Conservation (phyloP, 768 basidiomycete species). For the Fomitopsis pulvina region DNA sequence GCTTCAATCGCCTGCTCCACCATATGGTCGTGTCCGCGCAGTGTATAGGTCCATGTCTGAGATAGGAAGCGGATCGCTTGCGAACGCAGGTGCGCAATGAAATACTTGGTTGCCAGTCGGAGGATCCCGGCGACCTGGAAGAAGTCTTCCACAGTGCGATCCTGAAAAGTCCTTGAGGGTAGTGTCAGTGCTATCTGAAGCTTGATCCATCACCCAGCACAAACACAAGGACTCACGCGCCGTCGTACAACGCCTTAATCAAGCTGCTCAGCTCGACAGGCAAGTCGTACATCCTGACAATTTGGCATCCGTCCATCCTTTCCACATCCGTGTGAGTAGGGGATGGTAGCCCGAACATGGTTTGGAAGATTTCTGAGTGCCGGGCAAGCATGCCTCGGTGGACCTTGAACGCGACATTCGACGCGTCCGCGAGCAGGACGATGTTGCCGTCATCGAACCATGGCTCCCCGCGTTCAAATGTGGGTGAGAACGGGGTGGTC, state of each 20-base stretch:
- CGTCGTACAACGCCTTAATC: slow-evolving; percentile 51
- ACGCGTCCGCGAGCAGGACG: slow-evolving; percentile 37
- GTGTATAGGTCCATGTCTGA: slow-evolving; percentile 45
- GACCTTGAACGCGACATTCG: slow-evolving; percentile 41
- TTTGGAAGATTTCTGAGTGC: slow-evolving; percentile 51
- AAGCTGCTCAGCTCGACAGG: slow-evolving; percentile 43
- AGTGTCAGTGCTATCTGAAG: no score
- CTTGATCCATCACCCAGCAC: no score
- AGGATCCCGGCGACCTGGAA: slow-evolving; percentile 50
- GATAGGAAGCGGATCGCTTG: slow-evolving; percentile 43
- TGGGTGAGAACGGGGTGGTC: not conserved
- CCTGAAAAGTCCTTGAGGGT: slow-evolving; percentile 29
- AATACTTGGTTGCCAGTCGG: slow-evolving; percentile 55
- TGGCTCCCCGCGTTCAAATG: slow-evolving; percentile 30
- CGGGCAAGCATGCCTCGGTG: slow-evolving; percentile 40
- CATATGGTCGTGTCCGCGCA: slow-evolving; percentile 52
- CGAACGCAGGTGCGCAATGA: slow-evolving; percentile 44
- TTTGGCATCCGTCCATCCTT: slow-evolving; percentile 39
- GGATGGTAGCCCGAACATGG: slow-evolving; percentile 48
- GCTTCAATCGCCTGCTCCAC: slow-evolving; percentile 40
- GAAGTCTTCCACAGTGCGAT: slow-evolving; percentile 42
- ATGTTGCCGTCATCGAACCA: slow-evolving; percentile 62
- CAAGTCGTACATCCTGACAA: slow-evolving; percentile 47
- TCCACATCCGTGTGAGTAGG: slow-evolving; percentile 22
- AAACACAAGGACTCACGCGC: slow-evolving; percentile 34